phyloP scores from a whole-genome alignment of 2,329 filamentous ascomycete species.

The Clathrospora elynae region DNA sequence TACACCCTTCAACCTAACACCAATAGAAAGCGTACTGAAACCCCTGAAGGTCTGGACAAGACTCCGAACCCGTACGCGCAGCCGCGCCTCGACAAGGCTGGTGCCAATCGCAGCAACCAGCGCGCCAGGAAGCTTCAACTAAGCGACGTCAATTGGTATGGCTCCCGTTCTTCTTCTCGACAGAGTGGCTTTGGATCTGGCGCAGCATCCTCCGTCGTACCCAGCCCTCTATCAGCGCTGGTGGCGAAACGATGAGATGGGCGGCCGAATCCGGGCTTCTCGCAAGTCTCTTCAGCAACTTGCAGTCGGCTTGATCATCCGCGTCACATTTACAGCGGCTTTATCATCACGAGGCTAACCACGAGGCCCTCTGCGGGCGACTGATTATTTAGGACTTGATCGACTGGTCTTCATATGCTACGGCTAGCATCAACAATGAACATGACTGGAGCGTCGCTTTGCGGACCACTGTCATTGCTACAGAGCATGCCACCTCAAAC shows the following conservation, averaged over 20 bases:
- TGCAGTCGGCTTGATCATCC: constrained; percentile 13
- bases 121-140: constrained; percentile 89
- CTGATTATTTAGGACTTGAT: constrained; percentile 41
- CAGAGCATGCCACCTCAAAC: constrained; percentile 7
- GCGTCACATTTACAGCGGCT: constrained; percentile 6
- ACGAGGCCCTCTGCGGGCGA: constrained; percentile 33
- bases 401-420: constrained; percentile 25
- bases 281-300: constrained; percentile 3
- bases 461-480: constrained; percentile 6
- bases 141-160: constrained; percentile 97
- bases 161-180: constrained; percentile 27
- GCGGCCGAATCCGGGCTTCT: constrained; percentile 11
- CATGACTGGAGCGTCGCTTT: constrained; percentile 7
- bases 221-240: constrained; percentile 7
- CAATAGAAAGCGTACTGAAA: constrained; percentile 55
- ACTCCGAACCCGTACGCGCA: constrained; percentile 51
- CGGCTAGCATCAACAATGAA: constrained; percentile 29
- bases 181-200: constrained; percentile 17
- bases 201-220: constrained; percentile 7
- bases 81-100: constrained; percentile 60
- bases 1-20: constrained; percentile 53
- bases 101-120: constrained; percentile 72
- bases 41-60: constrained; percentile 48
- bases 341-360: constrained; percentile 30
- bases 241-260: constrained; percentile 20